Conservation (phyloP, 2,329 filamentous ascomycete genomes). For the Colletotrichum sp. region DNA sequence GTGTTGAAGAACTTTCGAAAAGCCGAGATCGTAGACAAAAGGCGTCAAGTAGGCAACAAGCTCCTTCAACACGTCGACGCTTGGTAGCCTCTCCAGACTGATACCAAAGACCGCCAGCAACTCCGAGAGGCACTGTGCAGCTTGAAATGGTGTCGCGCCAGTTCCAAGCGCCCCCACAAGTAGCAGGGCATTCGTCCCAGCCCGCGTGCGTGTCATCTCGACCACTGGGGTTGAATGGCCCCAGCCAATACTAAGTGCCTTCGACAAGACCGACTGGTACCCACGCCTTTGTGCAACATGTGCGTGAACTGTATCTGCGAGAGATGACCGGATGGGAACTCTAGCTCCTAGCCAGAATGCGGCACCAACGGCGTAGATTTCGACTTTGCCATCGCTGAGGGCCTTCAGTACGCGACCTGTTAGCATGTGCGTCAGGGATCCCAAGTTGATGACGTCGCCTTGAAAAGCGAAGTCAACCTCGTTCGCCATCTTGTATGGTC, state of each 20-base stretch:
- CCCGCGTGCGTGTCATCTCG: neutral
- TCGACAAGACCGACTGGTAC: neutral
- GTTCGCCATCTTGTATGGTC: no score
- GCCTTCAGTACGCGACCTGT: neutral
- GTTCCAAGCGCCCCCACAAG: neutral
- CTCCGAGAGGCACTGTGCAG: neutral
- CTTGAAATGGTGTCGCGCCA: rapidly evolving
- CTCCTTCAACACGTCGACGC: neutral
- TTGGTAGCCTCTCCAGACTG: neutral
- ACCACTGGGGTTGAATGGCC: neutral
- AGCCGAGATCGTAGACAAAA: neutral
- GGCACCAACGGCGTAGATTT: neutral
- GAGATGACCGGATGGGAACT: rapidly evolving
- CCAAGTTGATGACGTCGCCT: no score
- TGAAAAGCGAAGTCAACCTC: no score
- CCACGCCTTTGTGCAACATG: neutral
- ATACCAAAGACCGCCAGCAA: neutral
- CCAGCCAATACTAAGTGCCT: neutral
- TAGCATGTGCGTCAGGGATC: neutral
- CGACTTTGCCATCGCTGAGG: neutral
- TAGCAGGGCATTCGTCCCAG: neutral
- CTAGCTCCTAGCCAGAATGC: neutral
- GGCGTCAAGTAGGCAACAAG: neutral
- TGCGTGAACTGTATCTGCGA: neutral
- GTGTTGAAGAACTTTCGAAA: neutral